Evolutionary conservation across 352 stramenopile genomes (phyloP).

Genomic region (Ochromonadaceae sp.): DNA sequence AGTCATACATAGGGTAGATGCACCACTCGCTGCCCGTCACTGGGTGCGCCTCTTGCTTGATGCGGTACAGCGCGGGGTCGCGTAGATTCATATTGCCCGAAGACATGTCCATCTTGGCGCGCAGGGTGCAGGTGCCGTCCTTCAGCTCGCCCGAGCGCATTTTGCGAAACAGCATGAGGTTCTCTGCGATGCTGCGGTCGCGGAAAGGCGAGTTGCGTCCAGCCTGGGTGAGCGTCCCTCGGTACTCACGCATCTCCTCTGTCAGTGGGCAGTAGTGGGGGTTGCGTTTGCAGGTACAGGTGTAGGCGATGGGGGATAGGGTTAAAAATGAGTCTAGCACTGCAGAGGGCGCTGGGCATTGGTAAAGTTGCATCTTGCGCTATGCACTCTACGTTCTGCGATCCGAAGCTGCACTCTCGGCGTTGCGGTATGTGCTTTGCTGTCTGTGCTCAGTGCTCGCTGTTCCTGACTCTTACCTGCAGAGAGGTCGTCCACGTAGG

Average conservation of each 20-base stretch:
- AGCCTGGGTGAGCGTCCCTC: slow-evolving; percentile 38
- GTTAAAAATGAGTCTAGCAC: no score
- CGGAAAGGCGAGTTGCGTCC: slow-evolving; percentile 67
- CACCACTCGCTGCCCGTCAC: slow-evolving; percentile 81
- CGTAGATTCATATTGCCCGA: slow-evolving; percentile 86
- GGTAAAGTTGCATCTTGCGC: no score
- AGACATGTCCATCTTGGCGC: slow-evolving; percentile 85
- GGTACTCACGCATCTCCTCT: slow-evolving; percentile 50
- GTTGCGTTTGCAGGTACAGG: no score
- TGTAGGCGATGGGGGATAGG: no score
- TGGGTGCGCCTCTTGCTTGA: slow-evolving; percentile 80
- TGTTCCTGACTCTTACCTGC: background rate
- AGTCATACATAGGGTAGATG: slow-evolving; percentile 95
- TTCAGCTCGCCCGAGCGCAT: slow-evolving; percentile 58
- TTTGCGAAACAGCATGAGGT: slow-evolving; percentile 71
- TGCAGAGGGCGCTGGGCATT: no score
- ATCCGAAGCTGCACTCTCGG: no score
- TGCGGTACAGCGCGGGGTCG: slow-evolving; percentile 84
- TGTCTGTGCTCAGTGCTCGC: no score
- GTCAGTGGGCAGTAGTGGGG: no score
- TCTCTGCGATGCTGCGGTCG: slow-evolving; percentile 59
- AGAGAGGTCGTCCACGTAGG: slow-evolving; percentile 39
- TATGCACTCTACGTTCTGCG: no score
- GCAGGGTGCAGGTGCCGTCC: slow-evolving; percentile 35
- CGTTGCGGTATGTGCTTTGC: no score